Evolutionary conservation across 2,329 filamentous ascomycete genomes (phyloP).

Genomic region (Claviceps humidiphila): DNA sequence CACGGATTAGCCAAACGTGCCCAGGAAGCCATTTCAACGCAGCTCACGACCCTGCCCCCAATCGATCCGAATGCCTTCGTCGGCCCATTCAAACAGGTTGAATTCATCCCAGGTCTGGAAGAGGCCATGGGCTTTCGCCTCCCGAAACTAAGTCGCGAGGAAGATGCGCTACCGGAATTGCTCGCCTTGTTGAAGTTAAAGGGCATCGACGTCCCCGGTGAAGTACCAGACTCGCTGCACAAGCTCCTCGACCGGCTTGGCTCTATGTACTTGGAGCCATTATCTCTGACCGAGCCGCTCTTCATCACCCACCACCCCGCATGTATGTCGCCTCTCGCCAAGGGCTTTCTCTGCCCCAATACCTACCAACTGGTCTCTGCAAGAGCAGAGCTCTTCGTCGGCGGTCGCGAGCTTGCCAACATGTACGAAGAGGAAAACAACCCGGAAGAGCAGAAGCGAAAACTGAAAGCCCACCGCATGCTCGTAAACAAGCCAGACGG

Average conservation of each 20-base stretch:
- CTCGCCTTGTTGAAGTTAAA: conserved; percentile 40
- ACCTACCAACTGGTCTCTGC: conserved; percentile 64
- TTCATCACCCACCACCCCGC: conserved; percentile 87
- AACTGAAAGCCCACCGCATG: conserved; percentile 50
- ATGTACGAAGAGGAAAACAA: conserved; percentile 98
- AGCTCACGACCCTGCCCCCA: conserved; percentile 32
- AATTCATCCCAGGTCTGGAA: conserved; percentile 75
- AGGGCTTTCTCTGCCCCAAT: conserved; percentile 60
- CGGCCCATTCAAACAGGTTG: conserved; percentile 51
- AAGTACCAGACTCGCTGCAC: conserved; percentile 44
- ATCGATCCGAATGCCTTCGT: conserved; percentile 35
- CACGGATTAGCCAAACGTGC: conserved; percentile 42
- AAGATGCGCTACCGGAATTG: conserved; percentile 45
- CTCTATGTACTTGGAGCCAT: conserved; percentile 62
- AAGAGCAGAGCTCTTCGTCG: conserved; percentile 73
- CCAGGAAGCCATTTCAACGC: conserved; percentile 28
- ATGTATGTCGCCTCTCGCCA: conserved; percentile 81
- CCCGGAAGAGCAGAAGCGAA: conserved; percentile 70
- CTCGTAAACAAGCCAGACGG: conserved; percentile 23
- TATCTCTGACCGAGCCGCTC: conserved; percentile 52
- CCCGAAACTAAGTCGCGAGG: conserved; percentile 43
- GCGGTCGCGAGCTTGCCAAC: conserved; percentile 74
- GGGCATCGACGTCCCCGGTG: conserved; percentile 50
- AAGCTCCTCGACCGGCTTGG: conserved; percentile 72
- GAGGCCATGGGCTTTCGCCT: conserved; percentile 49